These are phyloP conservation scores for Raffaelea ambrosiae DNA, from an alignment of 2,329 filamentous ascomycete genomes.

Conservation along the genomic window DNA sequence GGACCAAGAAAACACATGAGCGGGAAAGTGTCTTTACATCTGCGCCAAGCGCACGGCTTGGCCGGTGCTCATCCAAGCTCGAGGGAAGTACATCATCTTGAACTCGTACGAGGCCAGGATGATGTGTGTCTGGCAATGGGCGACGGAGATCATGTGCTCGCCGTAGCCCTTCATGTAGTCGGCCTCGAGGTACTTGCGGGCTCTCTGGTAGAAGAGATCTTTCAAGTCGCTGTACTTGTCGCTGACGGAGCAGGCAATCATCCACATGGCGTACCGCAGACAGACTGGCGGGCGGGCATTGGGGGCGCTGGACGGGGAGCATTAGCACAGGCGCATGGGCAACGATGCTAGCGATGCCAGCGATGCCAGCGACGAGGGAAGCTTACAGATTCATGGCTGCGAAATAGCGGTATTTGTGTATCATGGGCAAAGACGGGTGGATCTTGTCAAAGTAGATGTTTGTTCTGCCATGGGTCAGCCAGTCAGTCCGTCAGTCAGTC, in stretches of 20 bases:
- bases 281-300: conserved; percentile 79
- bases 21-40: conserved; percentile 49
- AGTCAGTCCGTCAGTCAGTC: too few relatives aligned
- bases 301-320: conserved; percentile 46
- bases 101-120: conserved; percentile 82
- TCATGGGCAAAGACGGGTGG: conserved; percentile 77
- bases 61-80: conserved; percentile 90
- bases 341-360: not conserved
- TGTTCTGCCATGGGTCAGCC: conserved; percentile 46
- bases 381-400: conserved; percentile 72
- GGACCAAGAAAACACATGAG: not conserved
- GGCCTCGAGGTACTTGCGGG: conserved; percentile 81
- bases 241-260: conserved; percentile 74
- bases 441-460: conserved; percentile 86
- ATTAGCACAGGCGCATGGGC: not conserved
- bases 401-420: conserved; percentile 80
- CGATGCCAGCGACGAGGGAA: not conserved
- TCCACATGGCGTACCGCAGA: conserved; percentile 92
- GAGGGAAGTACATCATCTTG: conserved; percentile 94
- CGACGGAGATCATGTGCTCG: conserved; percentile 77
- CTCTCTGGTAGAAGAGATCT: conserved; percentile 81
- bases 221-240: conserved; percentile 75
- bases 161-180: conserved; percentile 92
- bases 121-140: conserved; percentile 78
- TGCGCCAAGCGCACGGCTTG: conserved; percentile 71